phyloP scores from a whole-genome alignment of 139 green algal genomes.

The Tetradesmus obliquus region DNA sequence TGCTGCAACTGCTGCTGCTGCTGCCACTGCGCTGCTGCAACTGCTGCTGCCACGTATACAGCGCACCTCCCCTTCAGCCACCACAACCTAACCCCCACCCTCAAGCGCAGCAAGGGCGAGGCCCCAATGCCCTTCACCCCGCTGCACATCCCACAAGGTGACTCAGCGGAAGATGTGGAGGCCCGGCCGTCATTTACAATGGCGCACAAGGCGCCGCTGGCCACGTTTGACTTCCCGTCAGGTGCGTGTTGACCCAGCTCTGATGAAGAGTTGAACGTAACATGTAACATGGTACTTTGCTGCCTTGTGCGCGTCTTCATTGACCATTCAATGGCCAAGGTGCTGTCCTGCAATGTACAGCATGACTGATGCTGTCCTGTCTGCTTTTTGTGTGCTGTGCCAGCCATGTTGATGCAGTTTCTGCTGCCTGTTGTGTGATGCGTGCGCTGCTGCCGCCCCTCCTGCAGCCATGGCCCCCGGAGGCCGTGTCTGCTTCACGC shows the following conservation, averaged over 20 bases:
- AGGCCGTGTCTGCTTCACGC: conserved; percentile 10
- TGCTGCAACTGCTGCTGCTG: neutral
- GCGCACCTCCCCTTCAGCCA: conserved; percentile 29
- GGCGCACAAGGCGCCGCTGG: neutral
- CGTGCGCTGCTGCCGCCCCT: neutral
- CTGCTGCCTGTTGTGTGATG: too few species aligned
- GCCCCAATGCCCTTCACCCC: neutral
- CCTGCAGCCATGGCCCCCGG: conserved; percentile 18
- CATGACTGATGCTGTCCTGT: too few species aligned
- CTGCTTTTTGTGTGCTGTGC: too few species aligned
- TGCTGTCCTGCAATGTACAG: too few species aligned
- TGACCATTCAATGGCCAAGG: too few species aligned
- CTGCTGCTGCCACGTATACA: neutral
- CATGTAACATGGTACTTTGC: neutral
- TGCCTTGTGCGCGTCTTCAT: neutral
- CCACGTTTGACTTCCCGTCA: conserved; percentile 28
- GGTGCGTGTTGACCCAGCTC: neutral
- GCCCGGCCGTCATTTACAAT: neutral
- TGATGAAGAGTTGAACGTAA: neutral
- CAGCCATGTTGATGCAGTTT: too few species aligned
- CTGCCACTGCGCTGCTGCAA: neutral
- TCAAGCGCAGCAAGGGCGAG: neutral
- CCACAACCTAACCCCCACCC: neutral
- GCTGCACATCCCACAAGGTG: neutral
- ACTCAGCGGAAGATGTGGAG: neutral